Base-by-base conservation (phyloP, 2,329 filamentous ascomycete species). In the Sporothrix pseudoabietina region DNA sequence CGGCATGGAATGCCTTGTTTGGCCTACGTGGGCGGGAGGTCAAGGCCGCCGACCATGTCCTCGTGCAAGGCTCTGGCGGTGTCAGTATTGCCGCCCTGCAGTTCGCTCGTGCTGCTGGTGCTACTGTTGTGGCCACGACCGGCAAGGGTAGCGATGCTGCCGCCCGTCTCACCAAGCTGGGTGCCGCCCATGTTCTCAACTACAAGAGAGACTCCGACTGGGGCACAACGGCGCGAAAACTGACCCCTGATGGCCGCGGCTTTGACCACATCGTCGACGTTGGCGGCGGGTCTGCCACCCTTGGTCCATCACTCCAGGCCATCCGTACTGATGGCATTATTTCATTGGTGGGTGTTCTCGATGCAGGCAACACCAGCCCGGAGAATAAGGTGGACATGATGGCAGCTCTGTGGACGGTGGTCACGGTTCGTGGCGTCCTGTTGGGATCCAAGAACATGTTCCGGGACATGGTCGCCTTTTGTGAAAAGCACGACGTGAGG, bases 51-150 rank as follows among this genome's bases (percentile, higher is more conserved):
- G 81, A 87, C 75, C 84, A 80, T 77, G 89, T 93, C 3, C 84
- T 93, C 47, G 89, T 89, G 0, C 89, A 92, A 80, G 91, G 90
- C n/a, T 92, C 90, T 0, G 90, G 91, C 26, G 90, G 90, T 73
- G 90, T 92, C 8, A 88, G 85, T 75, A 84, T 92, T 74, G 91
- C 91, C 74, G 90, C 86, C 3, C 79, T 92, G n/a, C 90, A 87
- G 79, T 80, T 83, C 68, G 82, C 82, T 54, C 77, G 79, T 73
- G 86, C 87, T 0, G 84, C 84, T 0, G 87, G 87, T 39, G 88
- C 87, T 0, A 83, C 79, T 7, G 87, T 90, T 69, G 87, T 90
- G 72, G 85, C 87, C 0, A 89, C 87, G 0, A 89, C 87, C 0
- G 87, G 85, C 1, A 85, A 84, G 0, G 77, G 80, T 0, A 80